These are phyloP conservation scores for Lepidium aucheri DNA, from an alignment of 345 rosid genomes.

Conservation along the genomic window DNA sequence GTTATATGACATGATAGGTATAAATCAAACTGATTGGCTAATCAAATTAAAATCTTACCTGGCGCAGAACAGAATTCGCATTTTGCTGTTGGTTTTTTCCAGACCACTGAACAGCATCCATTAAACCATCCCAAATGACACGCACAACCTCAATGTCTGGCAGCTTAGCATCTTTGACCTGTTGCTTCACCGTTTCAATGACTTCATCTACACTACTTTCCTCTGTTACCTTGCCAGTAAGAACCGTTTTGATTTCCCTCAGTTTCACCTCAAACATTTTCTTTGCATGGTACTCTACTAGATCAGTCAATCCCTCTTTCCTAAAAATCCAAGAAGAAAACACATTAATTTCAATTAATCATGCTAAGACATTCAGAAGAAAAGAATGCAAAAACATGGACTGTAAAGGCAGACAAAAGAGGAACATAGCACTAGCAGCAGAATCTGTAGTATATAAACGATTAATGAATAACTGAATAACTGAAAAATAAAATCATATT, in stretches of 20 bases:
- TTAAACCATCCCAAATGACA: constrained; percentile 85
- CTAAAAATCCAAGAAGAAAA: constrained; percentile 36
- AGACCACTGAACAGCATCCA: constrained; percentile 99
- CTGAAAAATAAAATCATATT: background rate
- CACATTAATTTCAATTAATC: background rate
- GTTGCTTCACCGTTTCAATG: constrained; percentile 73
- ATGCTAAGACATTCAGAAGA: background rate
- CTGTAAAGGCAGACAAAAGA: background rate
- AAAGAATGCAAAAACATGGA: background rate
- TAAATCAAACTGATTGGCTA: background rate
- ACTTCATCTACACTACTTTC: constrained; percentile 71
- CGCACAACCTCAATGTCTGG: constrained; percentile 73
- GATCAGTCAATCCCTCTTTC: constrained; percentile 70
- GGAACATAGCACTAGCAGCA: background rate
- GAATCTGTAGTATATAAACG: background rate
- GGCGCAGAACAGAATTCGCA: constrained; percentile 72
- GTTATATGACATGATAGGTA: background rate
- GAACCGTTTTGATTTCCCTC: constrained; percentile 79
- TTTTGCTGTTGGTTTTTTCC: constrained; percentile 99
- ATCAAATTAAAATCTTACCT: constrained; percentile 39
- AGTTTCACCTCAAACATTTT: constrained; percentile 81
- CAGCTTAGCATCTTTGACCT: constrained; percentile 70
- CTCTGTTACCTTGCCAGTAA: constrained; percentile 74
- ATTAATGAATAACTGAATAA: background rate
- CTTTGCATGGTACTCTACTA: constrained; percentile 95